A percentile compares a stretch with the other conserved stretches of the same genome.
Conservation (phyloP, 768 basidiomycete genomes). For the Auricularia heimuer region DNA sequence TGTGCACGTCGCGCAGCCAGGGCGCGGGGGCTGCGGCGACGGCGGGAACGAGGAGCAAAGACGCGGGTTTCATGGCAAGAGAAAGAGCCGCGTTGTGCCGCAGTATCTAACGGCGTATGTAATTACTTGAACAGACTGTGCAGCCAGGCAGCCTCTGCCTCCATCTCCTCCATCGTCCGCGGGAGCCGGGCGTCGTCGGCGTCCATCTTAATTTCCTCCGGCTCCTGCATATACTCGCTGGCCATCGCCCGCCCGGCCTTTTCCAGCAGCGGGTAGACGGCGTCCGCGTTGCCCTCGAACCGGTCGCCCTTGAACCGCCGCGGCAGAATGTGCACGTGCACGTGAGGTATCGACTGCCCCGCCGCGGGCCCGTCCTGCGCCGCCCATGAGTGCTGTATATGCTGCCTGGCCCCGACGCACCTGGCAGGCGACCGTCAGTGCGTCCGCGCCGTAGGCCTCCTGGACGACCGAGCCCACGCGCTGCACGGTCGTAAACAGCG, state of each 20-base stretch:
- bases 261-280: constrained; percentile 75
- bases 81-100: no score
- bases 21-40: not conserved
- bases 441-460: constrained; percentile 70
- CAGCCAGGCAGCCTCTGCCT: constrained; percentile 65
- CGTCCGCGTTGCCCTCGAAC: constrained; percentile 54
- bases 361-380: constrained; percentile 76
- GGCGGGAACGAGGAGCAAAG: not conserved
- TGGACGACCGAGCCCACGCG: constrained; percentile 73
- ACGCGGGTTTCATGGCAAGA: not conserved
- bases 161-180: constrained; percentile 66
- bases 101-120: not conserved
- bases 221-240: constrained; percentile 5
- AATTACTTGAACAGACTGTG: not conserved
- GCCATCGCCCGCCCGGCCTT: constrained; percentile 34
- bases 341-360: constrained; percentile 80
- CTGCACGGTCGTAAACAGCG: constrained; percentile 73
- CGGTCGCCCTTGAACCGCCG: constrained; percentile 60
- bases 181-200: constrained; percentile 60
- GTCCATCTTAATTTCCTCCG: constrained; percentile 46
- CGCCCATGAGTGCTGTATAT: not conserved
- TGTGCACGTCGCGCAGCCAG: not conserved
- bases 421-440: constrained; percentile 84
- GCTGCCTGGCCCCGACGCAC: constrained; percentile 29
- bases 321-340: constrained; percentile 93